Evolutionary conservation across 352 stramenopile genomes (phyloP), one percentile per base, ranked within the genome.

Genomic region (Pythium guiyangense): DNA sequence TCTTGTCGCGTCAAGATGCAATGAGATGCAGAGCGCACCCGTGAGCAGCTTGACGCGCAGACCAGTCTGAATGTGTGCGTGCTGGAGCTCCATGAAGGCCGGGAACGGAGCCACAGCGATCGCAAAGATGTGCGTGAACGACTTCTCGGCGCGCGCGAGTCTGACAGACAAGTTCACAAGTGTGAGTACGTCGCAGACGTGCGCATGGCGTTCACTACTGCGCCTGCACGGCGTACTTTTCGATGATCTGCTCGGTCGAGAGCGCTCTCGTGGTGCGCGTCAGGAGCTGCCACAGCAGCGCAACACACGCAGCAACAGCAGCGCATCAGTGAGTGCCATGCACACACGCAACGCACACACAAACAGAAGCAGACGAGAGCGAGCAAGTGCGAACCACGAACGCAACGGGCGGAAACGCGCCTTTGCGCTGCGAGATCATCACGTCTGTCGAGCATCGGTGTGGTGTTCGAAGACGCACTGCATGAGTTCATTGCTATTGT

Each of bases 401-500:
- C 9, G 80, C 78, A 4, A 88, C 74, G 11, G 80, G 78, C 27
- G 80, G 78, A 46, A 83, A 91, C 49, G 77, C 70, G 17, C 70
- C 70, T 56, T 88, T 86, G 43, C 68, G 70, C 66, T 91, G 80
- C 46, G 80, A 86, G 29, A 91, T 87, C 77, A 91, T 88, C 29
- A 91, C 62, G 39, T 91, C 80, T 90, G 42, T 22, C 27, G n/a
- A 12, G 20, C 31, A 37, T 37, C 31, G 6, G 8, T 37, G 31
- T 14, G 31, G 10, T 6, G 31, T 12, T 10, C 8, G 31, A 12
- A 10, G 22, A 22, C 22, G 31, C 31, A 37, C 31, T 12, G 31
- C 1, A 10, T 37, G 31, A 14, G 31, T 10, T 37, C 31, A 11
- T 14, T 37, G 18, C n/a, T 40, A 42, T 15, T 14, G 39, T 17